Evolutionary conservation across 2,329 filamentous ascomycete species (phyloP).

Genomic region (Ceratocystis cubensis): DNA sequence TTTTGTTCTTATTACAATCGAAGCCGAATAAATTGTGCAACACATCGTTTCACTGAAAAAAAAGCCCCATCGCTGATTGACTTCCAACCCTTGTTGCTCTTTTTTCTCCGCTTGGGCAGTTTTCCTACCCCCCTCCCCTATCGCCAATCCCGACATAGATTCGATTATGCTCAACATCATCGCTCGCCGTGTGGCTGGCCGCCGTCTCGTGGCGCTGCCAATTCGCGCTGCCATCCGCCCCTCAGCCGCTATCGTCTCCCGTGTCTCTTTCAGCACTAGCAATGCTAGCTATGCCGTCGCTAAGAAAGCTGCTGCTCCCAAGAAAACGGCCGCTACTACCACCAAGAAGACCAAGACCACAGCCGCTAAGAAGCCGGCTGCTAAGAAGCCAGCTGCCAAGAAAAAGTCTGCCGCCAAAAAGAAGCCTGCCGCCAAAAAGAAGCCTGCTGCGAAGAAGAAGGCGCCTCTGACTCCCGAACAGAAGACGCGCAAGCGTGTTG

Average conservation of each 20-base stretch:
- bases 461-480: constrained; percentile 32
- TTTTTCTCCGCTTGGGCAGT: background rate
- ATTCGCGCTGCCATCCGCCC: constrained; percentile 16
- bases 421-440: constrained; percentile 23
- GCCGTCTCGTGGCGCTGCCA: constrained; percentile 16
- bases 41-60: background rate
- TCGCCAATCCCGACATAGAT: background rate
- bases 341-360: constrained; percentile 25
- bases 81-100: background rate
- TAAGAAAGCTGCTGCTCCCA: constrained; percentile 1
- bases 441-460: constrained; percentile 24
- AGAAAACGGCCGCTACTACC: constrained; percentile 19
- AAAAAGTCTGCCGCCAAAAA: constrained; percentile 24
- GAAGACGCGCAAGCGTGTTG: constrained; percentile 24
- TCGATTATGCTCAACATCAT: constrained; percentile 14
- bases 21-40: background rate
- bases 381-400: constrained; percentile 23
- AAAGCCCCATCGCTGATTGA: background rate
- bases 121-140: background rate
- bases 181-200: constrained; percentile 17
- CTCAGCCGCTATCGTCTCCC: background rate
- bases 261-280: constrained; percentile 9
- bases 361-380: constrained; percentile 22
- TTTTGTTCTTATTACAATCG: background rate
- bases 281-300: background rate